Percentiles rank a stretch among this genome's conserved stretches.
phyloP scores from a whole-genome alignment of 169 alveolate species.

The Eimeria praecox region DNA sequence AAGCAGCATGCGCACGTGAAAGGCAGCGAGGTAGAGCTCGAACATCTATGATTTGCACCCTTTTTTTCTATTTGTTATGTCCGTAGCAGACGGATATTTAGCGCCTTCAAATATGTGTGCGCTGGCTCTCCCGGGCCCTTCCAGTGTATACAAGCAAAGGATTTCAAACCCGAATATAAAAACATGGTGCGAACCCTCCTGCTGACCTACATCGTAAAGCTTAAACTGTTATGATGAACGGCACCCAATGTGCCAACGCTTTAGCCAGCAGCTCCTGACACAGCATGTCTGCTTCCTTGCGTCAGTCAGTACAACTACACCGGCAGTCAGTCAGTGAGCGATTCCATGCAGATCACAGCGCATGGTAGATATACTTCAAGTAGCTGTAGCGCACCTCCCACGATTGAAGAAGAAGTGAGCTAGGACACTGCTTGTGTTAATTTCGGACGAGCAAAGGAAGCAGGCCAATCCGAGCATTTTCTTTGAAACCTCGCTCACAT shows the following conservation, averaged over 20 bases:
- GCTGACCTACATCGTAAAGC: not conserved
- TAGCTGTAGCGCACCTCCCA: not conserved
- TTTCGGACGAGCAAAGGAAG: not conserved
- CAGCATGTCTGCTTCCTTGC: not conserved
- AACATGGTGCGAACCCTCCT: constrained; percentile 28
- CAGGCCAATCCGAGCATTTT: not conserved
- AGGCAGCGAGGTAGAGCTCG: not conserved
- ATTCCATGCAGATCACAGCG: not conserved
- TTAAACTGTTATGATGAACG: not conserved
- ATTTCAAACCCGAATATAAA: constrained; percentile 28
- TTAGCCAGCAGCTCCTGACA: not conserved
- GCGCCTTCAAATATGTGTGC: not conserved
- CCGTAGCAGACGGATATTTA: not conserved
- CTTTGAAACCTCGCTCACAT: too few relatives aligned
- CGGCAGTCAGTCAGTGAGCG: not conserved
- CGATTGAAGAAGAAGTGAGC: not conserved
- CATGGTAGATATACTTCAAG: not conserved
- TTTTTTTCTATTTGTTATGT: not conserved
- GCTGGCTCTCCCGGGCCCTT: constrained; percentile 38
- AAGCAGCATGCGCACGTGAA: not conserved
- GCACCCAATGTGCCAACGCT: not conserved
- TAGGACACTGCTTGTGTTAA: not conserved
- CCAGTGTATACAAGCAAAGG: constrained; percentile 37
- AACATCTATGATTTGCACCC: not conserved
- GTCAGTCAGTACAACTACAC: not conserved